Evolutionary conservation across 441 rosid species (phyloP), one percentile per base, ranked within the genome.

Genomic region (Dalechampia spathulata): DNA sequence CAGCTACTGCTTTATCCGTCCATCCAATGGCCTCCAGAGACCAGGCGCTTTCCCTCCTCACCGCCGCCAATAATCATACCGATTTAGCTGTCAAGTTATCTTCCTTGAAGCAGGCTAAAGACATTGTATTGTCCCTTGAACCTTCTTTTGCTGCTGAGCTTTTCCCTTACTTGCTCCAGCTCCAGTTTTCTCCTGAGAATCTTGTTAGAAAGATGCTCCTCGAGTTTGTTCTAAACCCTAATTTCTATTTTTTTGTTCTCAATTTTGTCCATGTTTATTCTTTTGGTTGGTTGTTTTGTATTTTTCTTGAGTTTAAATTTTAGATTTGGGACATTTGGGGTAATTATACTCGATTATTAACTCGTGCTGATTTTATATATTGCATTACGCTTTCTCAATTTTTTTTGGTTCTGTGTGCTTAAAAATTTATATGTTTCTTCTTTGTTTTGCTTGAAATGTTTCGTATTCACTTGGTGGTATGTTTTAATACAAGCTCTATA

Each of bases 31-130:
- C 79, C 49, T 77, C 83, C 44, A 74, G 78, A 57, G 88, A 82
- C 60, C 96, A 83, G 62, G 92, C 95, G 7, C 80, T 86, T 30
- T 75, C 92, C 57, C 98, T 94, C 60, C 87, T 94, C 60, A 72
- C 83, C 49, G 96, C 98, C 4, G 94, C 92, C n/a, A 81, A 78
- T 67, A 79, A 75, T 80, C 99, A 95, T 41, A 72, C 82, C 59
- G 97, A 88, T 78, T 79, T 94, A 76, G 86, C 88, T 1, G 96
- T 90, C 39, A 94, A 86, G 89, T 85, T 94, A 34, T 90, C 99
- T 39, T 94, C 99, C 43, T 74, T 94, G 14, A 79, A 78, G 53
- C 98, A 90, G 78, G 86, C 86, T 60, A 90, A 72, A 61, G 92
- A 82, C 66, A 77, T 94, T 34, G 65, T 94, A 16, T 73, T 79